These are phyloP conservation scores for Voacanga thouarsii DNA, from an alignment of 257 asterid species.

Conservation along the genomic window DNA sequence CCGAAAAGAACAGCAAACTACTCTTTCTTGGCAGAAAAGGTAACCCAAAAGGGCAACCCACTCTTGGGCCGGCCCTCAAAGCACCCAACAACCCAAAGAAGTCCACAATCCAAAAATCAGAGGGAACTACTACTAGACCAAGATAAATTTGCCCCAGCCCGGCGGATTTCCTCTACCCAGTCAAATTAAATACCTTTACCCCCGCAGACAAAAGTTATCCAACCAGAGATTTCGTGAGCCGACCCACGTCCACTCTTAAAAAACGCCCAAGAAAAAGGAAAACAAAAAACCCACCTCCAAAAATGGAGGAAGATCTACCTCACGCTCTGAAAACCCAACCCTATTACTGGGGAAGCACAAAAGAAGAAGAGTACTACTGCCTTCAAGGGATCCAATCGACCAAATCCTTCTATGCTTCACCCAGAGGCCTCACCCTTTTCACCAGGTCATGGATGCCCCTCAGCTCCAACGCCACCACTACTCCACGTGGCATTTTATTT, in stretches of 20 bases:
- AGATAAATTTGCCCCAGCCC: too few species aligned
- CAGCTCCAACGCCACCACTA: conserved; percentile 15
- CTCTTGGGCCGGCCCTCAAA: not conserved
- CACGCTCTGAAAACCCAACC: conserved; percentile 17
- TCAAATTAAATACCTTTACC: not conserved
- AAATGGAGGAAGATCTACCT: conserved; percentile 38
- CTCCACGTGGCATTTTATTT: conserved; percentile 66
- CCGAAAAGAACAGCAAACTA: not conserved
- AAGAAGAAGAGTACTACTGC: conserved; percentile 61
- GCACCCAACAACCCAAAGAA: not conserved
- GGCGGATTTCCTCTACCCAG: too few species aligned
- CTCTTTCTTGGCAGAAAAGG: too few species aligned
- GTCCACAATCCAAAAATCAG: not conserved
- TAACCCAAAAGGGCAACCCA: not conserved
- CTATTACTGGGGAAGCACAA: conserved; percentile 74
- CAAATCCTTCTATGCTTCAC: conserved; percentile 53
- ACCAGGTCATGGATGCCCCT: conserved; percentile 73
- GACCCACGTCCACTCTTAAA: not conserved
- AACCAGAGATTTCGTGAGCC: not conserved
- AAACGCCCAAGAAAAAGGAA: not conserved
- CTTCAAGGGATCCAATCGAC: conserved; percentile 56
- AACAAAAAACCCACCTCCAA: not conserved
- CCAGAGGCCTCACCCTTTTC: conserved; percentile 63
- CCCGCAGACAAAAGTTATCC: not conserved
- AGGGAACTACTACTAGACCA: not conserved